Evolutionary conservation across 805 yeast genomes (phyloP), one percentile per base, ranked within the genome.

Genomic region (Starmerella khaoyaiensis): DNA sequence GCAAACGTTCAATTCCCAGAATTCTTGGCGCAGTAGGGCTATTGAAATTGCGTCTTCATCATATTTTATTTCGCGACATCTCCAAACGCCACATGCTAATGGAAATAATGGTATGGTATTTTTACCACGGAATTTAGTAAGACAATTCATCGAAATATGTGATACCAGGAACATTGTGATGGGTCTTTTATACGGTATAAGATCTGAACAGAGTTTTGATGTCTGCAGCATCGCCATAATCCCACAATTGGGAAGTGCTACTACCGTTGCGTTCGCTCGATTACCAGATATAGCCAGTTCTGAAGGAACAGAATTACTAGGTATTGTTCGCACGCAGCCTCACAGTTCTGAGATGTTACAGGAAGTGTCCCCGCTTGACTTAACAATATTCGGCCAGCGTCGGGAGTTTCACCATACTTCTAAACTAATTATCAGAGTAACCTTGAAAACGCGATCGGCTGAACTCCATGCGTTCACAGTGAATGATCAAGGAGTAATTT

Each of bases 271-370:
- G 47, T 65, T 83, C 39, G 52, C 54, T 0, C 49, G 52, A 4
- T 49, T 47, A 12, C 57, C 59, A 4, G 43, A 36, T 12, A 49
- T 60, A 7, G 59, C 61, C 16, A 61, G 60, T 31, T 49, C 69
- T 9, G 63, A 65, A n/a, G 79, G 71, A 1, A 56, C 82, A 24
- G 86, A 83, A 51, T 70, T 90, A 4, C 57, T 90, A 14, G 98
- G 98, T 1, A 81, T 95, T 94, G 69, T 90, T n/a, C 96, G 87
- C 54, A 81, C 96, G 0, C 83, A 78, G 55, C 67, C 78, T 1
- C 71, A 70, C 15, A 5, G 8, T n/a, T 94, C 80, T 26, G 46
- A 67, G 5, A 69, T 70, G 33, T 63, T 66, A 21, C 17, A 22
- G 10, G 31, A 27, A 35, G 68, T 86, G 62, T 63, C 79, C 5